phyloP scores from a whole-genome alignment of 2,329 filamentous ascomycete species.

The Cercospora beticola region DNA sequence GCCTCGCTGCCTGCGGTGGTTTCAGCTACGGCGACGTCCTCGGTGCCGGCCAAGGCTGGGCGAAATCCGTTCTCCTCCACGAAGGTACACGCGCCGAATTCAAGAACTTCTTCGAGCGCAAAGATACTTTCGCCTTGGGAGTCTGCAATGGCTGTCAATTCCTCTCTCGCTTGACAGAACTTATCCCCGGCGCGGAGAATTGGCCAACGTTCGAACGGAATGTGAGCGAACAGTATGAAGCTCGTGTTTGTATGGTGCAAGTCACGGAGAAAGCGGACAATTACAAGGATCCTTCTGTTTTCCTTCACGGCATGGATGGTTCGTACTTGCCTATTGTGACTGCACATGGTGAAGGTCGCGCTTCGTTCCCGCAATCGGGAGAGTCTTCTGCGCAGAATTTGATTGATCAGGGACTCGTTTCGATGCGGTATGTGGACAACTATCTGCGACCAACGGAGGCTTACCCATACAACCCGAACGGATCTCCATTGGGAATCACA shows the following conservation, averaged over 20 bases:
- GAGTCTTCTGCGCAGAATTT: constrained; percentile 52
- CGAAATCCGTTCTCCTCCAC: constrained; percentile 87
- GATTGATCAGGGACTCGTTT: constrained; percentile 66
- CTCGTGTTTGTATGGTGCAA: constrained; percentile 79
- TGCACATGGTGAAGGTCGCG: constrained; percentile 88
- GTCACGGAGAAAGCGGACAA: constrained; percentile 59
- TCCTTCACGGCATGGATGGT: constrained; percentile 84
- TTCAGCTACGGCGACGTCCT: constrained; percentile 94
- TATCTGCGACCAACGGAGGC: constrained; percentile 68
- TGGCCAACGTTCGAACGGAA: constrained; percentile 92
- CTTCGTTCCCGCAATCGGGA: constrained; percentile 55
- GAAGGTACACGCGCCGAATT: constrained; percentile 74
- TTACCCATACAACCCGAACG: constrained; percentile 90
- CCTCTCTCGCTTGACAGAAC: constrained; percentile 74
- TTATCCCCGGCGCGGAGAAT: constrained; percentile 77
- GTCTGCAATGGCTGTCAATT: constrained; percentile 99
- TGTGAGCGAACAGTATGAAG: constrained; percentile 84
- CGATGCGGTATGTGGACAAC: constrained; percentile 85
- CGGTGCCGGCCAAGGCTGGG: constrained; percentile 95
- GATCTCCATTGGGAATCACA: constrained; percentile 76
- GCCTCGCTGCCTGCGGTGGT: constrained; percentile 90
- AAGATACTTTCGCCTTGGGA: constrained; percentile 87
- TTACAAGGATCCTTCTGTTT: constrained; percentile 62
- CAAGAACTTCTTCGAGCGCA: constrained; percentile 77
- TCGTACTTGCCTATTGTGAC: constrained; percentile 81